Conservation (phyloP, 2,329 filamentous ascomycete genomes). For the Botryotinia narcissicola region DNA sequence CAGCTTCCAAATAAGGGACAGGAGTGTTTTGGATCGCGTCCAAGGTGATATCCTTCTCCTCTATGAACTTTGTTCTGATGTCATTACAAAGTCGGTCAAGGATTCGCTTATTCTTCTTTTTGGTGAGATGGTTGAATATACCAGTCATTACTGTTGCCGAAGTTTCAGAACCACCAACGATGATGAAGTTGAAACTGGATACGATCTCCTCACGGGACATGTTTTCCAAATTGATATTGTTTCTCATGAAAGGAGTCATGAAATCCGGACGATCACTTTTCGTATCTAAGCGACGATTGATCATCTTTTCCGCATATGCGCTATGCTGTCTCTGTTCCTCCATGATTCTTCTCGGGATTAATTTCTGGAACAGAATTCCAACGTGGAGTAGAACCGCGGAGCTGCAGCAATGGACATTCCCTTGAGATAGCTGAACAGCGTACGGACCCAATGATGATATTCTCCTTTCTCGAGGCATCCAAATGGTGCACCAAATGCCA, state of each 20-base stretch:
- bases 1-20: neutral
- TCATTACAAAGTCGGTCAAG: constrained; percentile 41
- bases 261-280: constrained; percentile 39
- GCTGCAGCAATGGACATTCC: constrained; percentile 25
- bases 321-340: constrained; percentile 25
- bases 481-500: constrained; percentile 44
- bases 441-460: constrained; percentile 33
- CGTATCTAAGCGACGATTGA: constrained; percentile 14
- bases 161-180: constrained; percentile 23
- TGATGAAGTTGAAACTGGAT: constrained; percentile 12
- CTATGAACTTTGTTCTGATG: constrained; percentile 41
- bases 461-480: constrained; percentile 35
- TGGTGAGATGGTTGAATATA: constrained; percentile 28
- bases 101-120: constrained; percentile 33
- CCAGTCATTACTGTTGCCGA: constrained; percentile 25
- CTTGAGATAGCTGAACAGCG: constrained; percentile 32
- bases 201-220: constrained; percentile 18
- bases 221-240: constrained; percentile 27
- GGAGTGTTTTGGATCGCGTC: constrained; percentile 27
- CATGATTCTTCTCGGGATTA: constrained; percentile 14
- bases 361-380: constrained; percentile 20
- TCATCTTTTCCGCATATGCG: constrained; percentile 26
- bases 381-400: constrained; percentile 23
- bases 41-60: constrained; percentile 40
- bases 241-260: constrained; percentile 33